Percentiles rank a stretch among this genome's conserved stretches.
Evolutionary conservation across 2,329 filamentous ascomycete genomes (phyloP).

Genomic region (Stemphylium vesicarium): DNA sequence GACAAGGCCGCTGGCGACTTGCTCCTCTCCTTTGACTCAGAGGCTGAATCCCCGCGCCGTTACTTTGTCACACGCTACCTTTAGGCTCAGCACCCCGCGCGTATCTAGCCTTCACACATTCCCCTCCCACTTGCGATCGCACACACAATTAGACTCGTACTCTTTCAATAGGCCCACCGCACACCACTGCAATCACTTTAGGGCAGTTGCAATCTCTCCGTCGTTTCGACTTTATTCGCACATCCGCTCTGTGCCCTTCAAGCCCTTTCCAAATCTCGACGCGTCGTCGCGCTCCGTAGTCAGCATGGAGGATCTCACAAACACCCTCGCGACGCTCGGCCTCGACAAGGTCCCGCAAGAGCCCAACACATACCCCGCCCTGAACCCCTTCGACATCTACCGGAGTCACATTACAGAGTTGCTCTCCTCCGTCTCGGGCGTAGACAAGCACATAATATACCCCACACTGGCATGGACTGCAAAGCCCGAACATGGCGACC

Average conservation of each 20-base stretch:
- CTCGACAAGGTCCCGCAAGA: constrained; percentile 48
- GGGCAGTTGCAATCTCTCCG: not conserved
- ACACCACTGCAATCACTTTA: not conserved
- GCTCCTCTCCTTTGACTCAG: constrained; percentile 39
- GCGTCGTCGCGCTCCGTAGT: constrained; percentile 27
- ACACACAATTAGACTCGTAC: constrained; percentile 7
- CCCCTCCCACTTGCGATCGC: constrained; percentile 9
- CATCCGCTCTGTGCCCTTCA: constrained; percentile 24
- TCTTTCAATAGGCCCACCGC: constrained; percentile 11
- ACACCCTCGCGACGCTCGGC: constrained; percentile 46
- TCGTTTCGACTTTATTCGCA: constrained; percentile 22
- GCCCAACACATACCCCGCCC: constrained; percentile 62
- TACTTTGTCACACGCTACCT: constrained; percentile 9
- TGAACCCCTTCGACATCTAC: constrained; percentile 82
- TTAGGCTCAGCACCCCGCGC: not conserved
- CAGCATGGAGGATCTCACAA: constrained; percentile 48
- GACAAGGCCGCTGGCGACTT: constrained; percentile 46
- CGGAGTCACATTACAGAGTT: constrained; percentile 75
- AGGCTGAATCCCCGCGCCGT: constrained; percentile 4
- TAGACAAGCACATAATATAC: constrained; percentile 74
- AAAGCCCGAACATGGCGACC: constrained; percentile 80
- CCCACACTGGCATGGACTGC: constrained; percentile 78
- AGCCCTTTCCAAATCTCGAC: constrained; percentile 34
- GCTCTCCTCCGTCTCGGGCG: constrained; percentile 71
- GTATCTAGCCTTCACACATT: constrained; percentile 1